Evolutionary conservation across 73 alveolate species (phyloP), one percentile per base, ranked within the genome.

Genomic region (Paramecium biaurelia): DNA sequence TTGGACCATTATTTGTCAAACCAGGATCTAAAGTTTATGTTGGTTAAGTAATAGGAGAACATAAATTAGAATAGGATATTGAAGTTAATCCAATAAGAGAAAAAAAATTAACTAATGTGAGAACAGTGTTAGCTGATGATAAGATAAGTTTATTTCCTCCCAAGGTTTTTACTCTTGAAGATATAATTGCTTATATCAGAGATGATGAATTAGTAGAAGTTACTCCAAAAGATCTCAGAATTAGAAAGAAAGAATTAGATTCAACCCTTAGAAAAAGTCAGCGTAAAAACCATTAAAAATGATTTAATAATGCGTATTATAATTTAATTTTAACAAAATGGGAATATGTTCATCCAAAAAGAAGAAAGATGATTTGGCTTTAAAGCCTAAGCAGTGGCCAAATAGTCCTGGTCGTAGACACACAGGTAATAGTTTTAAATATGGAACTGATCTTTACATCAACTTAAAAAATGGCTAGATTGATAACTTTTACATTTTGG

Each of bases 41-140:
- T 57, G 99, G 99, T 1, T 42, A 76, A 95, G 96, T 96, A 21
- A 95, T 96, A 35, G 99, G 99, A 59, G 99, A 96, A 82, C 92
- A 96, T 70, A 74, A 86, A 30, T 94, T 95, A 21, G 99, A 96
- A 34, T 57, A 93, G 3, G 98, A 96, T 47, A 94, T 96, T 94
- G 97, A 95, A 92, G 94, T 96, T 92, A 96, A 96, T 76, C 97
- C 98, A 5, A 63, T 92, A 12, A 96, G 96, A 92, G 93, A 92
- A 56, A 96, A 96, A 89, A 85, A 92, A 47, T 88, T 92, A 26
- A 96, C 98, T 3, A 96, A 96, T 87, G 95, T 96, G 1, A 87
- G 99, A 88, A 57, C 97, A 21, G 95, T 67, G 0, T 95, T 93
- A n/a, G 72, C 92, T 18, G 98, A 96, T 70, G 98, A 96, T 59